Evolutionary conservation across 2,329 filamentous ascomycete species (phyloP).

Genomic region (Colletotrichum endophyticum): DNA sequence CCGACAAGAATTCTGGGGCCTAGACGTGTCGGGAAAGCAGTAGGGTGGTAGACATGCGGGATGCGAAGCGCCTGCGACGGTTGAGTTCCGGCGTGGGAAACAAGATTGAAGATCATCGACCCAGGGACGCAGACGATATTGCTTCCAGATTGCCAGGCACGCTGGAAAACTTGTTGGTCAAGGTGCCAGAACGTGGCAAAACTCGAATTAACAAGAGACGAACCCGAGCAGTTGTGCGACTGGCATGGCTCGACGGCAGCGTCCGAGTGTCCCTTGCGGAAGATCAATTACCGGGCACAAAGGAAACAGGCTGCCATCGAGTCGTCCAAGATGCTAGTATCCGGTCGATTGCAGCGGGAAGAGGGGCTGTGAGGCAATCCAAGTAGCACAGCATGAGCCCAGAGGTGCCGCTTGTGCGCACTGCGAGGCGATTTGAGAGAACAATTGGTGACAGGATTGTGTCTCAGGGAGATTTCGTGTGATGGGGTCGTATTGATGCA

Average conservation of each 20-base stretch:
- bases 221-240: neutral
- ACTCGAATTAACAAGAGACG: neutral
- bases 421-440: neutral
- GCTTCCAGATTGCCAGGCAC: neutral
- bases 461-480: neutral
- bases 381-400: neutral
- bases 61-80: constrained; percentile 19
- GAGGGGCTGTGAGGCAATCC: neutral
- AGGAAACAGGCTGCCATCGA: constrained; percentile 42
- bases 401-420: neutral
- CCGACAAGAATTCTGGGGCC: neutral
- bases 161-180: neutral
- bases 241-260: neutral
- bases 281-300: neutral
- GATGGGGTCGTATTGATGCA: neutral
- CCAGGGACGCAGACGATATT: neutral
- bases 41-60: constrained; percentile 10
- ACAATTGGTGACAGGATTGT: neutral
- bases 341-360: neutral
- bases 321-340: constrained; percentile 26
- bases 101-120: neutral
- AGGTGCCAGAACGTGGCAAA: neutral
- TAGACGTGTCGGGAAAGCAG: neutral
- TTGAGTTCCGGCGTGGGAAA: neutral
- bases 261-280: neutral